Evolutionary conservation across 2,329 filamentous ascomycete species (phyloP).

Genomic region (Trichothecium sympodiale): DNA sequence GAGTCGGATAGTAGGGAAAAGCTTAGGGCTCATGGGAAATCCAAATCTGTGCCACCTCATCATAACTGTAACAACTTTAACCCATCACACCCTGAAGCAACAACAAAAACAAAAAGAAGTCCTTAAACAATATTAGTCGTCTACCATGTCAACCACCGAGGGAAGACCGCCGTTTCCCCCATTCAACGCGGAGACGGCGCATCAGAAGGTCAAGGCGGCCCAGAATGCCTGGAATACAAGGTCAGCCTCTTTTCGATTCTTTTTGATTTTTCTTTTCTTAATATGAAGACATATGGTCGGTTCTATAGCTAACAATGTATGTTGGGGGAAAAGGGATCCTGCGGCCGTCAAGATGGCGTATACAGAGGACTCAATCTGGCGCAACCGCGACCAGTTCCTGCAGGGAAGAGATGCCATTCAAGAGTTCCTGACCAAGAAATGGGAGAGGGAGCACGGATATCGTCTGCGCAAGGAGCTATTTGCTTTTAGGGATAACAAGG

Average conservation of each 20-base stretch:
- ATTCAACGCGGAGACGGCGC: constrained; percentile 62
- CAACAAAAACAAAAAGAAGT: no score
- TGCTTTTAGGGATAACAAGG: constrained; percentile 58
- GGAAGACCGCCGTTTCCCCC: constrained; percentile 44
- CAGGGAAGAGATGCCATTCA: constrained; percentile 57
- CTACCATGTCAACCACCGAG: no score
- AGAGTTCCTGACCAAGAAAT: constrained; percentile 60
- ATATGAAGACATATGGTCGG: not conserved
- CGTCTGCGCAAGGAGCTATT: constrained; percentile 75
- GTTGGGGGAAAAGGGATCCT: constrained; percentile 47
- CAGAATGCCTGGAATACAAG: constrained; percentile 75
- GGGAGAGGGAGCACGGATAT: constrained; percentile 62
- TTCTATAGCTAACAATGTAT: not conserved
- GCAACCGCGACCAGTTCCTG: constrained; percentile 64
- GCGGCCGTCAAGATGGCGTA: constrained; percentile 58
- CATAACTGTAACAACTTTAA: no score
- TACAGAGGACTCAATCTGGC: constrained; percentile 67
- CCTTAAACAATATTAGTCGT: no score
- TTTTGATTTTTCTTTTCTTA: not conserved
- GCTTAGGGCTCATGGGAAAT: no score
- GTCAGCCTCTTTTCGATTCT: constrained; percentile 26
- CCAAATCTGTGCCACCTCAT: no score
- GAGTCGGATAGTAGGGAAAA: no score
- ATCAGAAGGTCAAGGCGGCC: constrained; percentile 69
- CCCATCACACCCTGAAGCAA: no score